A percentile compares a stretch with the other conserved stretches of the same genome.
phyloP scores from a whole-genome alignment of 176 grass and related monocot genomes.

The Panicum miliaceum region DNA sequence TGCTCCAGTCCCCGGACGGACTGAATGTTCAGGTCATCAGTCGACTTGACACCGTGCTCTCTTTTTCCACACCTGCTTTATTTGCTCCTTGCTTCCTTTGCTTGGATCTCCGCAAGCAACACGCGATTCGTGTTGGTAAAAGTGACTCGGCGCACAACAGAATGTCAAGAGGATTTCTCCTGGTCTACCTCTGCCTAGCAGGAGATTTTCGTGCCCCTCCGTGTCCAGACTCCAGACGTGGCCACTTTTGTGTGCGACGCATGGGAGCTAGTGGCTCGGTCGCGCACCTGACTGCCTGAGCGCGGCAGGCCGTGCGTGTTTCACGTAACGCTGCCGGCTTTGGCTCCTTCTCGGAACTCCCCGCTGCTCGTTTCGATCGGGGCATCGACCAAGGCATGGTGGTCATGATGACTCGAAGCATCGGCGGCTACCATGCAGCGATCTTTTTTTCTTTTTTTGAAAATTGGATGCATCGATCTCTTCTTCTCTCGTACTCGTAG shows the following conservation, averaged over 20 bases:
- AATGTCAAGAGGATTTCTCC: constrained; percentile 9
- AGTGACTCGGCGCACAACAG: background rate
- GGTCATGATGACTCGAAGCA: background rate
- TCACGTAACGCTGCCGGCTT: constrained; percentile 26
- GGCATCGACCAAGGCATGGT: background rate
- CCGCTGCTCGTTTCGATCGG: too few species aligned
- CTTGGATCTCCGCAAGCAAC: background rate
- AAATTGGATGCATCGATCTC: background rate
- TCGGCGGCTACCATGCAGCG: background rate
- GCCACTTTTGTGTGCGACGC: background rate
- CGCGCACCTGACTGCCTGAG: background rate
- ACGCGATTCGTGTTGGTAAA: background rate
- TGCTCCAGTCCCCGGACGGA: background rate
- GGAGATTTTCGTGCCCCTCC: background rate
- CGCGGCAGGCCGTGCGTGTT: background rate
- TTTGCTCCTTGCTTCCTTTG: background rate
- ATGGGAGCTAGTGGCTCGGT: background rate
- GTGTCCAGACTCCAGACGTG: too few species aligned
- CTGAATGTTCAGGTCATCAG: background rate
- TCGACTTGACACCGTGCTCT: background rate
- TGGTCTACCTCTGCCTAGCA: background rate
- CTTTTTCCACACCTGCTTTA: background rate
- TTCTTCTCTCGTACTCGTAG: background rate
- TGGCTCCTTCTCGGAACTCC: background rate
- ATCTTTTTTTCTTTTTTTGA: background rate